These are phyloP conservation scores for Phaffomyces thermotolerans DNA, from an alignment of 805 yeast species.

Conservation along the genomic window DNA sequence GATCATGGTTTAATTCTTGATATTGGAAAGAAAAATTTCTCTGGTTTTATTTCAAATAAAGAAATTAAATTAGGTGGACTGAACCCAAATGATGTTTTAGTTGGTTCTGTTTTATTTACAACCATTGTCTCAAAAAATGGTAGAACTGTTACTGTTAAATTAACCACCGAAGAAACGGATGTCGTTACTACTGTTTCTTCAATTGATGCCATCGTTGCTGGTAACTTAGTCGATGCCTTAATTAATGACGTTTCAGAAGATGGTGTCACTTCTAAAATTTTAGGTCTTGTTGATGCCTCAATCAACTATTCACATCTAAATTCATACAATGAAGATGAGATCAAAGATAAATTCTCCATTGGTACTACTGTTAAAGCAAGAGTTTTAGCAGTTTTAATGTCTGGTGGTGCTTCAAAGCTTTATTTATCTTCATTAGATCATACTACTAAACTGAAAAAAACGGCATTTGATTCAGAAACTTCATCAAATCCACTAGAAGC, in stretches of 20 bases:
- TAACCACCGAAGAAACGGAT: slow-evolving; percentile 40
- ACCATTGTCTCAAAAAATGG: slow-evolving; percentile 45
- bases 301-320: slow-evolving; percentile 61
- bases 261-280: slow-evolving; percentile 68
- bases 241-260: slow-evolving; percentile 48
- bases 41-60: slow-evolving; percentile 73
- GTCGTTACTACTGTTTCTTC: slow-evolving; percentile 54
- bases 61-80: slow-evolving; percentile 41
- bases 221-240: slow-evolving; percentile 68
- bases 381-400: slow-evolving; percentile 52
- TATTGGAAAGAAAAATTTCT: slow-evolving; percentile 48
- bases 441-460: slow-evolving; percentile 30
- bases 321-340: slow-evolving; percentile 34
- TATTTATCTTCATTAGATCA: slow-evolving; percentile 59
- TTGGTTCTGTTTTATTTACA: slow-evolving; percentile 68
- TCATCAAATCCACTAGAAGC: slow-evolving; percentile 45
- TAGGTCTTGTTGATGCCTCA: slow-evolving; percentile 70
- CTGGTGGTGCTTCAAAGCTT: slow-evolving; percentile 46
- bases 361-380: slow-evolving; percentile 69
- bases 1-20: slow-evolving; percentile 86
- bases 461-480: slow-evolving; percentile 16
- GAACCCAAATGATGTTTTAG: slow-evolving; percentile 30
- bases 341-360: slow-evolving; percentile 57
- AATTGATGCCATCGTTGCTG: slow-evolving; percentile 79
- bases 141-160: slow-evolving; percentile 52